phyloP scores from a whole-genome alignment of 1,139 yeast genomes.

The Chernovozyma aurita region DNA sequence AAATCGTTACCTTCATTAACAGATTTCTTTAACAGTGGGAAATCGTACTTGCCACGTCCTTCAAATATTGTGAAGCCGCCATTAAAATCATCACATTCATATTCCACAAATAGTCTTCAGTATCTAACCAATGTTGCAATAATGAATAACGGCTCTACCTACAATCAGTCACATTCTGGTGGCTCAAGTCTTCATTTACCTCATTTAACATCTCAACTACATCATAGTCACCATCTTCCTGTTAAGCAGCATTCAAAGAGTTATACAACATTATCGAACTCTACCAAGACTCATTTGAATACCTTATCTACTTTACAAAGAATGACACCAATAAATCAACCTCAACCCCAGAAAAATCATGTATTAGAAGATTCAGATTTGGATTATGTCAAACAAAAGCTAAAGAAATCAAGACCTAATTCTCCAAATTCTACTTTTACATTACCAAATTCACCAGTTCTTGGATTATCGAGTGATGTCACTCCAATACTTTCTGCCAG shows the following conservation, averaged over 20 bases:
- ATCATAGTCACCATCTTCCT: background rate
- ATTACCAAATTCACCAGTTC: conserved; percentile 56
- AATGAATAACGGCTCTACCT: conserved; percentile 5
- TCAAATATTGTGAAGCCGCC: background rate
- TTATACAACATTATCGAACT: conserved; percentile 12
- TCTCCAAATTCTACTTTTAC: conserved; percentile 40
- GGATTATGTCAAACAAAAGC: conserved; percentile 46
- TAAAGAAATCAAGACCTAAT: conserved; percentile 71
- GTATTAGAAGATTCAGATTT: conserved; percentile 41
- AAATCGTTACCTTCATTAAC: conserved; percentile 64
- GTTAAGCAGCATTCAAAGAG: conserved; percentile 10
- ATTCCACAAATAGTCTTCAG: conserved; percentile 19
- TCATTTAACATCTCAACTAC: background rate
- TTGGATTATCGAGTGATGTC: conserved; percentile 37
- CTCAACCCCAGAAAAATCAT: conserved; percentile 16
- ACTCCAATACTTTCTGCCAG: conserved; percentile 44
- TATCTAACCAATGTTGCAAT: conserved; percentile 26
- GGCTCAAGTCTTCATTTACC: background rate
- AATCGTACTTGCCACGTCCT: background rate
- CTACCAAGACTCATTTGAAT: conserved; percentile 25
- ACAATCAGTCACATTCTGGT: background rate
- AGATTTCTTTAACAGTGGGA: conserved; percentile 41
- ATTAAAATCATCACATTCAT: conserved; percentile 6
- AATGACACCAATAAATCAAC: conserved; percentile 48
- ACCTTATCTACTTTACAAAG: conserved; percentile 48